Evolutionary conservation across 768 basidiomycete genomes (phyloP).

Genomic region (Termitomyces sp.): DNA sequence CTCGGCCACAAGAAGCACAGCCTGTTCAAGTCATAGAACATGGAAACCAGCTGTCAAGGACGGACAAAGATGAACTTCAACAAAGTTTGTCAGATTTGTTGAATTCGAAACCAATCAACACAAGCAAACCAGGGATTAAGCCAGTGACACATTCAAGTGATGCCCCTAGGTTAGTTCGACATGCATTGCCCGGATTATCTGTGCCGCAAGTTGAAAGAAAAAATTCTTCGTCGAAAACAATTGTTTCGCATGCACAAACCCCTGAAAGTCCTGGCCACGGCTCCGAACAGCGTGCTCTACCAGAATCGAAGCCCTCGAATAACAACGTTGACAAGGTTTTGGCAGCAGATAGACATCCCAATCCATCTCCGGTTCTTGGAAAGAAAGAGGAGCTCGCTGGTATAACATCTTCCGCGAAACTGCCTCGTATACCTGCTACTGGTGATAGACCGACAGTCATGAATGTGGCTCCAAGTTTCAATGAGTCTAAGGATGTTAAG

Average conservation of each 20-base stretch:
- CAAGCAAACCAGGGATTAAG: not conserved
- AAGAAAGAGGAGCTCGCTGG: slow-evolving; percentile 17
- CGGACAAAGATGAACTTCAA: not conserved
- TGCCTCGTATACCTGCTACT: slow-evolving; percentile 59
- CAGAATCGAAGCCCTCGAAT: not conserved
- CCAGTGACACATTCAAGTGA: not conserved
- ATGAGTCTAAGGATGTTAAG: slow-evolving; percentile 18
- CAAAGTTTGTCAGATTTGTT: not conserved
- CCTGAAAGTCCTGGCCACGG: not conserved
- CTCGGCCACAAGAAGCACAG: not conserved
- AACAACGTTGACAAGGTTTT: not conserved
- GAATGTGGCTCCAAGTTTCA: slow-evolving; percentile 69
- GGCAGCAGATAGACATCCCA: not conserved
- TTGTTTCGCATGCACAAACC: not conserved
- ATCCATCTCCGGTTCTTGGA: not conserved
- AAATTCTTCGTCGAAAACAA: not conserved
- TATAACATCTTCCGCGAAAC: slow-evolving; percentile 32
- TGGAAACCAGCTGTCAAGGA: not conserved
- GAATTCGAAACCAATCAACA: not conserved
- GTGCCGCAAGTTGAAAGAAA: not conserved
- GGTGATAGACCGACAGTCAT: slow-evolving; percentile 70
- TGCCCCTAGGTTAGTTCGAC: slow-evolving; percentile 3
- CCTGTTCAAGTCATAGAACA: not conserved
- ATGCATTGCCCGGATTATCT: slow-evolving; percentile 9
- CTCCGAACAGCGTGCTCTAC: slow-evolving; percentile 1